These are phyloP conservation scores for Fusarium palustre DNA, from an alignment of 2,329 filamentous ascomycete species.

Conservation along the genomic window DNA sequence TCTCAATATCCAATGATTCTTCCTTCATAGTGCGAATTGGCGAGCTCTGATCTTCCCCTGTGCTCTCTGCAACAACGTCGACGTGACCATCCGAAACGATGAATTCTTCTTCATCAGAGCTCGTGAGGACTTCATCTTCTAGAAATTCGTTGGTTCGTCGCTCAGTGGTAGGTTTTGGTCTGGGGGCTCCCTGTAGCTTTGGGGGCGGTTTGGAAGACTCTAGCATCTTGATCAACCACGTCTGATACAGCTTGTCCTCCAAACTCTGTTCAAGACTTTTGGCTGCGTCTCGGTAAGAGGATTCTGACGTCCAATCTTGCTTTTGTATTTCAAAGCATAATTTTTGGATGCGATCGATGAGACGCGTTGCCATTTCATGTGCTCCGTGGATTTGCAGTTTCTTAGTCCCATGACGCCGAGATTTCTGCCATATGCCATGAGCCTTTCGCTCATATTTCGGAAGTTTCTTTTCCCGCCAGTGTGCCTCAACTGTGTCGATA, in stretches of 20 bases:
- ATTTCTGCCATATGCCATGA: conserved; percentile 69
- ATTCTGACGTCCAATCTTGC: conserved; percentile 64
- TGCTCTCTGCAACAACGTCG: conserved; percentile 10
- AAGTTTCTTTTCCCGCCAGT: conserved; percentile 70
- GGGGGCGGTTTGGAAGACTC: conserved; percentile 56
- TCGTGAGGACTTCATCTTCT: conserved; percentile 64
- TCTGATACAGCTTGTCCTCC: conserved; percentile 66
- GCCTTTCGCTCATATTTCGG: conserved; percentile 68
- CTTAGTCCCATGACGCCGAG: conserved; percentile 57
- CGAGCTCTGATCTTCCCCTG: neutral
- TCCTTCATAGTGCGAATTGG: conserved; percentile 30
- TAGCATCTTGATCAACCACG: conserved; percentile 64
- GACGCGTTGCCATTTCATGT: conserved; percentile 55
- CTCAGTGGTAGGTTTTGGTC: conserved; percentile 15
- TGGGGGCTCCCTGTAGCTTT: conserved; percentile 48
- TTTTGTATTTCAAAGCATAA: conserved; percentile 64
- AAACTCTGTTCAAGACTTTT: conserved; percentile 73
- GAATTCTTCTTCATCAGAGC: conserved; percentile 64
- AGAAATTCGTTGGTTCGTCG: conserved; percentile 9
- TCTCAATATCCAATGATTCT: conserved; percentile 32
- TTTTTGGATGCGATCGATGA: conserved; percentile 66
- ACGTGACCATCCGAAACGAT: conserved; percentile 55
- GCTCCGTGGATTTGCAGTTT: conserved; percentile 58
- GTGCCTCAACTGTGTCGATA: conserved; percentile 61
- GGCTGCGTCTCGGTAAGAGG: conserved; percentile 67